Evolutionary conservation across 1,284 basidiomycete species (phyloP).

Genomic region (Abortiporus biennis): DNA sequence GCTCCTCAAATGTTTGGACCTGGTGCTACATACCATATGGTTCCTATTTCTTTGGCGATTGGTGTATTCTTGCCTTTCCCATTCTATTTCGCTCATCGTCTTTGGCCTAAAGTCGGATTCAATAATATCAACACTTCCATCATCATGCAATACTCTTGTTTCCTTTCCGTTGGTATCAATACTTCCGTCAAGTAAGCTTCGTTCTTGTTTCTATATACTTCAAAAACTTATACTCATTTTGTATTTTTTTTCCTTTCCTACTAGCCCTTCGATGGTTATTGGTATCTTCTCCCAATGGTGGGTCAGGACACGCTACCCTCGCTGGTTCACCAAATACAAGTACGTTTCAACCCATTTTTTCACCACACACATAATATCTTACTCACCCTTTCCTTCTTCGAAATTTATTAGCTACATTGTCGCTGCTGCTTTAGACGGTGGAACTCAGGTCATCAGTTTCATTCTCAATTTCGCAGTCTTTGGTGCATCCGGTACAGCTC

Average conservation of each 20-base stretch:
- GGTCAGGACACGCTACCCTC: conserved; percentile 35
- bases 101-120: conserved; percentile 40
- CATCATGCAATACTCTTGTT: conserved; percentile 22
- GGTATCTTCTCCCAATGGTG: conserved; percentile 54
- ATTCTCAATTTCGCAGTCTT: conserved; percentile 25
- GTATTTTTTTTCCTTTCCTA: conserved; percentile 1
- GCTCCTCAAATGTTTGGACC: conserved; percentile 46
- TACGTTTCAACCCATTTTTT: conserved; percentile 30
- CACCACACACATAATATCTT: neutral
- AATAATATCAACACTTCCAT: conserved; percentile 44
- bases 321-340: conserved; percentile 57
- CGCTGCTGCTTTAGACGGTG: conserved; percentile 25
- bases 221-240: neutral
- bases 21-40: conserved; percentile 40
- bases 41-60: conserved; percentile 46
- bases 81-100: conserved; percentile 38
- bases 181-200: conserved; percentile 31
- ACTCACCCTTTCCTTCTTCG: neutral
- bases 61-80: conserved; percentile 47
- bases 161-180: conserved; percentile 33
- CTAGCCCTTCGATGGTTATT: conserved; percentile 36
- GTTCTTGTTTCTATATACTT: conserved; percentile 20
- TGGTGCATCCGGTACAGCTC: conserved; percentile 9
- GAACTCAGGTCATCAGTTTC: conserved; percentile 27
- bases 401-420: conserved; percentile 30